A percentile compares a stretch with the other conserved stretches of the same genome.
These are phyloP conservation scores for Auricularia sp. DNA, from an alignment of 768 basidiomycete species.

Conservation along the genomic window DNA sequence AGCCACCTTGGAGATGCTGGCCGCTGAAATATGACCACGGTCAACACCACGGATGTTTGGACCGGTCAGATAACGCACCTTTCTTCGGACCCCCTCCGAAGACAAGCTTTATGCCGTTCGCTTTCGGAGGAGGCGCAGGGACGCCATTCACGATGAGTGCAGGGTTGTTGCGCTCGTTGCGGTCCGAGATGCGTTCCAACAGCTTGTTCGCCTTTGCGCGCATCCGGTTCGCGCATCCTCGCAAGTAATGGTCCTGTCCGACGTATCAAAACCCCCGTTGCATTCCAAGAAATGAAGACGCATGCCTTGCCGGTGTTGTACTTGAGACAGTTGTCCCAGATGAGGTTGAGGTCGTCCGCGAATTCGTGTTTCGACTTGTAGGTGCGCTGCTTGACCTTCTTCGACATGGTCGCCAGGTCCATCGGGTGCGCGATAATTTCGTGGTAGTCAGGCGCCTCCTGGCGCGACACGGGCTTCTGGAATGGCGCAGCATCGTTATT, in stretches of 20 bases:
- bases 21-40: not conserved
- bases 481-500: constrained; percentile 91
- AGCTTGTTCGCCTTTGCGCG: constrained; percentile 77
- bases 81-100: constrained; percentile 12
- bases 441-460: constrained; percentile 89
- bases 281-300: constrained; percentile 9
- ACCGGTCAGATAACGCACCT: not conserved
- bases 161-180: constrained; percentile 69
- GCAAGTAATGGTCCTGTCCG: constrained; percentile 75
- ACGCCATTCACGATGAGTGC: constrained; percentile 9
- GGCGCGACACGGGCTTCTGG: constrained; percentile 81
- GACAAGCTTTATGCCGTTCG: constrained; percentile 36
- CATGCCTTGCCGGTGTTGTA: constrained; percentile 88
- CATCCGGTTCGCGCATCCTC: constrained; percentile 70
- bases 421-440: constrained; percentile 95
- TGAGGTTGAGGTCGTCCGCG: constrained; percentile 86
- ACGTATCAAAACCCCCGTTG: not conserved
- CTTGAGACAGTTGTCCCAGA: constrained; percentile 90
- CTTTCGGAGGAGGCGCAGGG: constrained; percentile 8
- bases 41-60: not conserved
- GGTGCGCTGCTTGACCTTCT: constrained; percentile 82
- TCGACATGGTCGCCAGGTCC: constrained; percentile 89
- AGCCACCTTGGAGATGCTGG: constrained; percentile 1
- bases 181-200: constrained; percentile 81
- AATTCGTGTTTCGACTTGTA: constrained; percentile 95